Conservation (phyloP, 805 yeast species). For the Schwanniomyces occidentalis region DNA sequence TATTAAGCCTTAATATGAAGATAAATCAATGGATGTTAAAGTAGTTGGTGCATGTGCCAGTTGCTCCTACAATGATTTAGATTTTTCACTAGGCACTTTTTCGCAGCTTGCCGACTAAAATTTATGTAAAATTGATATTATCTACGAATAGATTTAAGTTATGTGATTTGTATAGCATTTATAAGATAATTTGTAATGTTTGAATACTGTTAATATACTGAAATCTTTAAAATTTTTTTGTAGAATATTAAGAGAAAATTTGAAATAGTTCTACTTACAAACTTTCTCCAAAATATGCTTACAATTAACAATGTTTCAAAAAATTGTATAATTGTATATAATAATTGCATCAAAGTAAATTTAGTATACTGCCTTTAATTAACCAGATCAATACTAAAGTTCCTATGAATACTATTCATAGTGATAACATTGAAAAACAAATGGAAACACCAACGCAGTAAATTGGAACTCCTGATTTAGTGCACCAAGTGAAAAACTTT, state of each 20-base stretch:
- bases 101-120: conserved; percentile 47
- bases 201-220: too few species aligned
- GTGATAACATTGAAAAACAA: conserved; percentile 15
- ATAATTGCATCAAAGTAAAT: too few species aligned
- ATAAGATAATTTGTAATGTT: too few species aligned
- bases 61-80: conserved; percentile 51
- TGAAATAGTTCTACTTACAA: too few species aligned
- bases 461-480: conserved; percentile 67
- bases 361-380: background rate
- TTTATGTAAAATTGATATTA: conserved; percentile 54
- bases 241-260: too few species aligned
- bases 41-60: conserved; percentile 61
- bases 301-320: too few species aligned
- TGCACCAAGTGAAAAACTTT: conserved; percentile 56
- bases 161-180: too few species aligned
- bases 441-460: conserved; percentile 52
- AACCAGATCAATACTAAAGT: background rate
- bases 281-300: too few species aligned
- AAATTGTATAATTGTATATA: background rate
- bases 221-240: too few species aligned
- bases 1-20: too few species aligned
- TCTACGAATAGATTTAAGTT: conserved; percentile 59
- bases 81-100: conserved; percentile 64
- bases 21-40: too few species aligned
- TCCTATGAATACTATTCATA: too few species aligned